Evolutionary conservation across 2,329 filamentous ascomycete genomes (phyloP).

Genomic region (Paraphaeosphaeria minitans): DNA sequence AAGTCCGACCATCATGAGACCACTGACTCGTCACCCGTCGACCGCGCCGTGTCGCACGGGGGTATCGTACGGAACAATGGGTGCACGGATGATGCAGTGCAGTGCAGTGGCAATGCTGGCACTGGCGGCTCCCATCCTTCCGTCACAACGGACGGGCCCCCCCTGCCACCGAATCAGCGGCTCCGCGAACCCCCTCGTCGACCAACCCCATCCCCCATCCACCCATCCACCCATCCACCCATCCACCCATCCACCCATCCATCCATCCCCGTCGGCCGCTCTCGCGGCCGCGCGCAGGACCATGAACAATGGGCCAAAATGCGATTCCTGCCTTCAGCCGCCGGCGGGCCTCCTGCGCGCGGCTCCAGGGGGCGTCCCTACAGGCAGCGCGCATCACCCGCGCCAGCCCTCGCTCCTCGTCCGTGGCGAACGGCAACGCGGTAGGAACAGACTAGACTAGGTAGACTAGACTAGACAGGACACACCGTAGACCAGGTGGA

Average conservation of each 20-base stretch:
- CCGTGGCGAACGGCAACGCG: background rate
- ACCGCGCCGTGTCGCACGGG: background rate
- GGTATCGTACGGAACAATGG: too few species aligned
- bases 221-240: background rate
- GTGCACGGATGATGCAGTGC: background rate
- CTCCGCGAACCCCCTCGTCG: background rate
- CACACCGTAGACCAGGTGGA: too few species aligned
- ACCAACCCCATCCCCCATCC: too few species aligned
- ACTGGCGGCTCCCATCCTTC: background rate
- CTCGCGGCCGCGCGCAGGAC: background rate
- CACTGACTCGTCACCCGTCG: background rate
- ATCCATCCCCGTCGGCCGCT: background rate
- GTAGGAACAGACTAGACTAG: too few species aligned
- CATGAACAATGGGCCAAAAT: background rate
- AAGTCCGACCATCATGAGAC: too few species aligned
- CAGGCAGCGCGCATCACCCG: background rate
- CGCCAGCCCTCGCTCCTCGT: background rate
- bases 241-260: too few species aligned
- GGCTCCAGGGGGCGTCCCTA: background rate
- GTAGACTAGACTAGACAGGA: too few species aligned
- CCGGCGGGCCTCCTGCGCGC: background rate
- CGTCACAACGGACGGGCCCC: background rate
- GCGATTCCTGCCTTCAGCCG: background rate
- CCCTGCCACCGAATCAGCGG: background rate
- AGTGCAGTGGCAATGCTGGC: background rate